Conservation (phyloP, 192 early-diverging fungal species). For the Coemansia brasiliensis region DNA sequence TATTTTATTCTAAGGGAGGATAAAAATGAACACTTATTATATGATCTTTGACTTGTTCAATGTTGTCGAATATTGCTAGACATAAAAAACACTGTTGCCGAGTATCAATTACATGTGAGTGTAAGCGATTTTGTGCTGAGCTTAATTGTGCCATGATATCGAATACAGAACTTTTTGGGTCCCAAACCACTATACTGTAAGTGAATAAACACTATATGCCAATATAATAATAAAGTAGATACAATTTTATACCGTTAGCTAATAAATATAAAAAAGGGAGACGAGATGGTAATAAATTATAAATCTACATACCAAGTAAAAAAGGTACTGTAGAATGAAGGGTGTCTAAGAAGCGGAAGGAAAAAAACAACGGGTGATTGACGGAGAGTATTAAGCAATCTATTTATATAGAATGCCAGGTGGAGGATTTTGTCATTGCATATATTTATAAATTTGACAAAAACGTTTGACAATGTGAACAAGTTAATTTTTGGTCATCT, state of each 20-base stretch:
- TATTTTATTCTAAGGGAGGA: conserved; percentile 26
- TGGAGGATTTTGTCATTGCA: not conserved
- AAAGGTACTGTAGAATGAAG: not conserved
- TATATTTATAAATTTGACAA: conserved; percentile 8
- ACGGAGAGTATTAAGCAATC: too few relatives aligned
- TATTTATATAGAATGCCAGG: too few relatives aligned
- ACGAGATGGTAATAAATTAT: not conserved
- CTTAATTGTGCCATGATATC: too few relatives aligned
- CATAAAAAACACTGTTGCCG: conserved; percentile 42
- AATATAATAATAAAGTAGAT: not conserved
- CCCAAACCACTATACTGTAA: too few relatives aligned
- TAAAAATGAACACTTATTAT: conserved; percentile 34
- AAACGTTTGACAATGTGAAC: conserved; percentile 5
- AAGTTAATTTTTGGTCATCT: too few relatives aligned
- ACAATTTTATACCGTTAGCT: too few relatives aligned
- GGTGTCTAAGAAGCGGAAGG: not conserved
- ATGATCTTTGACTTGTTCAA: conserved; percentile 38
- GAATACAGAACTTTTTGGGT: too few relatives aligned
- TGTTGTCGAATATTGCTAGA: conserved; percentile 20
- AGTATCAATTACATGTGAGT: not conserved
- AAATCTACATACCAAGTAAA: not conserved
- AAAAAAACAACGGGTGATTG: conserved; percentile 1
- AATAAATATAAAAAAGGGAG: not conserved
- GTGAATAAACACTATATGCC: too few relatives aligned
- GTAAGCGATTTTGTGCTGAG: too few relatives aligned